These are phyloP conservation scores for Cladophialophora bantiana DNA, from an alignment of 2,329 filamentous ascomycete genomes.

Conservation along the genomic window DNA sequence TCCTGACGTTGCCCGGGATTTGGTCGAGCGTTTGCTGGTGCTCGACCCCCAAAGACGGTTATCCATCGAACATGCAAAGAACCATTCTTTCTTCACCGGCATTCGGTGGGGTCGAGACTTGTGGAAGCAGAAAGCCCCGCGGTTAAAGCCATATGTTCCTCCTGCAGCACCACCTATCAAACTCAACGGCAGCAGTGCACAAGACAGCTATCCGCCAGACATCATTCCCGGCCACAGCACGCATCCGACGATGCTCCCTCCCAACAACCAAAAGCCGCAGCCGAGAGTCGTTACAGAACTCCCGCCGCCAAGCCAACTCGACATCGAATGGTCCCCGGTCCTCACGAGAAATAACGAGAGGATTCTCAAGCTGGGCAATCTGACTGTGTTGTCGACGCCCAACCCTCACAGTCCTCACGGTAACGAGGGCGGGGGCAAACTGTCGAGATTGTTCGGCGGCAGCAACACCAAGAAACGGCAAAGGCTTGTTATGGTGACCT, in stretches of 20 bases:
- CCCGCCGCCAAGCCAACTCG: conserved; percentile 92
- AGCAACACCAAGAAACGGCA: conserved; percentile 92
- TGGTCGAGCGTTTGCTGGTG: conserved; percentile 89
- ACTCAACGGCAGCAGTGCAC: conserved; percentile 63
- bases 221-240: conserved; percentile 49
- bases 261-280: conserved; percentile 62
- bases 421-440: conserved; percentile 72
- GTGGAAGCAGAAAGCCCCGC: conserved; percentile 89
- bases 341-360: conserved; percentile 89
- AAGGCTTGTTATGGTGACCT: conserved; percentile 92
- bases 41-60: conserved; percentile 83
- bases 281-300: conserved; percentile 90
- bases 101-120: conserved; percentile 81
- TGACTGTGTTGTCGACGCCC: conserved; percentile 81
- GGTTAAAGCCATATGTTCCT: conserved; percentile 82
- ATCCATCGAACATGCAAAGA: conserved; percentile 95
- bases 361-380: conserved; percentile 90
- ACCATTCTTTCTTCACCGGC: conserved; percentile 92
- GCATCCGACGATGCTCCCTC: conserved; percentile 48
- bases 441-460: conserved; percentile 91
- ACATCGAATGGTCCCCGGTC: conserved; percentile 98
- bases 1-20: conserved; percentile 81
- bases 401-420: conserved; percentile 76
- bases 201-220: conserved; percentile 52
- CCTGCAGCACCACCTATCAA: conserved; percentile 80